These are phyloP conservation scores for Phytomonas sp. DNA, from an alignment of 208 protist species.

Conservation along the genomic window DNA sequence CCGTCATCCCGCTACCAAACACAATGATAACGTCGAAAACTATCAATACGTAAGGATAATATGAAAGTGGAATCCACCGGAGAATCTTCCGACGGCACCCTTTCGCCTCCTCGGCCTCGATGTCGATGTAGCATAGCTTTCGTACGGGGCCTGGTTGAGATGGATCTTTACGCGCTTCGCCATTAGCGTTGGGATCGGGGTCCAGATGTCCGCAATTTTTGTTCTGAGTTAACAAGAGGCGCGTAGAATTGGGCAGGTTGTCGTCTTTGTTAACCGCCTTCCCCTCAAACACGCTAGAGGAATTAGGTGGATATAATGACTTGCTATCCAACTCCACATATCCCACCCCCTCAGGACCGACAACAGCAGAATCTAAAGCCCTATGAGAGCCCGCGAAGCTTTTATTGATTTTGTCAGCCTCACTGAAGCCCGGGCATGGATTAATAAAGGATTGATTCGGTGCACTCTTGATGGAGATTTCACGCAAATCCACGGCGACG, in stretches of 20 bases:
- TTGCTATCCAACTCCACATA: background rate
- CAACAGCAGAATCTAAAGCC: background rate
- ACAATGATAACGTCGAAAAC: slow-evolving; percentile 34
- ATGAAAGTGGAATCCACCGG: slow-evolving; percentile 31
- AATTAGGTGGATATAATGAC: background rate
- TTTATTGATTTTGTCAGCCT: background rate
- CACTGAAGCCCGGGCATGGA: background rate
- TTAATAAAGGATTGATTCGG: background rate
- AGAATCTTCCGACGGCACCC: slow-evolving; percentile 27
- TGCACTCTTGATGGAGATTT: background rate
- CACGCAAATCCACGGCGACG: background rate
- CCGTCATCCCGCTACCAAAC: slow-evolving; percentile 66
- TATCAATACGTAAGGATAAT: slow-evolving; percentile 38
- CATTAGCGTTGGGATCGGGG: background rate
- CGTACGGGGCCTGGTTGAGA: background rate
- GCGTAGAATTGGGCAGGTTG: background rate
- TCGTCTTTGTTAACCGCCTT: background rate
- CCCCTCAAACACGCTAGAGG: background rate
- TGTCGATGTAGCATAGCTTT: slow-evolving; percentile 25
- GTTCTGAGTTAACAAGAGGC: background rate
- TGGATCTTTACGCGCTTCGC: background rate
- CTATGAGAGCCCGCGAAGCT: background rate
- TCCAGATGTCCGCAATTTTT: background rate
- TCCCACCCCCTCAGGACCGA: background rate
- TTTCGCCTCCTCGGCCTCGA: slow-evolving; percentile 28